Conservation (phyloP, 2,329 filamentous ascomycete species). For the Fusarium palustre region DNA sequence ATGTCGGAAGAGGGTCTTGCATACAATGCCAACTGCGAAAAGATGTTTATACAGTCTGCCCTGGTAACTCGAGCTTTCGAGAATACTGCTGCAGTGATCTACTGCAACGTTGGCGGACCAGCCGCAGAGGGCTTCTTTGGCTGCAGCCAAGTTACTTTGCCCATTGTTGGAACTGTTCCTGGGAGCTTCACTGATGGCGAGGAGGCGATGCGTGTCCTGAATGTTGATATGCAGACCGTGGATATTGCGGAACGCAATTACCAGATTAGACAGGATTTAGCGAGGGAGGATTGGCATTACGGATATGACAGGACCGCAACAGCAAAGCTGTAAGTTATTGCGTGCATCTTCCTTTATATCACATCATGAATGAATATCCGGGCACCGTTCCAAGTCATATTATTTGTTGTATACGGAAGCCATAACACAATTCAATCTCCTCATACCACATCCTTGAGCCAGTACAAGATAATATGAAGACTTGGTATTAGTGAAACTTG, state of each 20-base stretch:
- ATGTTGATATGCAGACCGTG: conserved; percentile 72
- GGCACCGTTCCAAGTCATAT: neutral
- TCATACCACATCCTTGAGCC: neutral
- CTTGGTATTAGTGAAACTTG: neutral
- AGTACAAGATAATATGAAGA: neutral
- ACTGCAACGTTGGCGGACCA: conserved; percentile 73
- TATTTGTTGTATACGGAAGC: neutral
- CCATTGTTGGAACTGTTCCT: conserved; percentile 71
- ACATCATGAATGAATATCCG: neutral
- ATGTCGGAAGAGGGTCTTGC: conserved; percentile 62
- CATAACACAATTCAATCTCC: neutral
- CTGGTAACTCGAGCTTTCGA: conserved; percentile 76
- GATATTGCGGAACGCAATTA: conserved; percentile 79
- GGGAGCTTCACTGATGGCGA: conserved; percentile 65
- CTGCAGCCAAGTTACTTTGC: conserved; percentile 74
- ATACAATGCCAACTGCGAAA: conserved; percentile 72
- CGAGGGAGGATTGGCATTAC: conserved; percentile 73
- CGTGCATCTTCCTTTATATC: neutral
- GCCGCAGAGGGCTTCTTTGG: conserved; percentile 37
- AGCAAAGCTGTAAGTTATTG: conserved; percentile 2
- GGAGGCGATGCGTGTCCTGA: conserved; percentile 71
- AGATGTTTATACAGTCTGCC: conserved; percentile 72
- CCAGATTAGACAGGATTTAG: conserved; percentile 68
- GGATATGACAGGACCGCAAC: conserved; percentile 28
- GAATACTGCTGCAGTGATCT: conserved; percentile 77